Evolutionary conservation across 2,329 filamentous ascomycete genomes (phyloP).

Genomic region (Metarhizium rileyi): DNA sequence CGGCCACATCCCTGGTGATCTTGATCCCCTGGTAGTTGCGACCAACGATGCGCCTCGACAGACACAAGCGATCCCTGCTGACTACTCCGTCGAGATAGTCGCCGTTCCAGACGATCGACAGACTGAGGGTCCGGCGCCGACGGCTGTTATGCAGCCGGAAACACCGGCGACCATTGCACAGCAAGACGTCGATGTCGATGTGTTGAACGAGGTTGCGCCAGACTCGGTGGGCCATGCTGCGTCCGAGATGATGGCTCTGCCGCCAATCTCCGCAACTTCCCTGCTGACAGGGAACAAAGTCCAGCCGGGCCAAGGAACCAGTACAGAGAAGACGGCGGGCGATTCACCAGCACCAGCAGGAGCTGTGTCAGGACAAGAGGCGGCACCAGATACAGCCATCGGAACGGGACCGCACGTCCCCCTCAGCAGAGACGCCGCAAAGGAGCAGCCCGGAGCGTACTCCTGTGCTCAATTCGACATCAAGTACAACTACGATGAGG

Average conservation of each 20-base stretch:
- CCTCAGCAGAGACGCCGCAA: neutral
- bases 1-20: neutral
- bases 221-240: neutral
- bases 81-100: neutral
- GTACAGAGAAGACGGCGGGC: no score
- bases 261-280: no score
- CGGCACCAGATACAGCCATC: no score
- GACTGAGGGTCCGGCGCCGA: neutral
- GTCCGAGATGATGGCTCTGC: neutral
- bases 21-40: neutral
- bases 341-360: no score
- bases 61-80: neutral
- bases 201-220: neutral
- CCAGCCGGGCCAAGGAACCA: neutral
- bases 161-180: neutral
- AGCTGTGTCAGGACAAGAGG: no score
- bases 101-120: neutral
- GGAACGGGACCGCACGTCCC: neutral
- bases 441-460: neutral
- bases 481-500: slow-evolving; percentile 22
- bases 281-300: neutral
- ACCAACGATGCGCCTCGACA: neutral
- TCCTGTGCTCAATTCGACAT: slow-evolving; percentile 9
- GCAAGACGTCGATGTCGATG: neutral
- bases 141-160: neutral